Evolutionary conservation across 1,284 basidiomycete species (phyloP).

Genomic region (Sporisorium scitamineum): DNA sequence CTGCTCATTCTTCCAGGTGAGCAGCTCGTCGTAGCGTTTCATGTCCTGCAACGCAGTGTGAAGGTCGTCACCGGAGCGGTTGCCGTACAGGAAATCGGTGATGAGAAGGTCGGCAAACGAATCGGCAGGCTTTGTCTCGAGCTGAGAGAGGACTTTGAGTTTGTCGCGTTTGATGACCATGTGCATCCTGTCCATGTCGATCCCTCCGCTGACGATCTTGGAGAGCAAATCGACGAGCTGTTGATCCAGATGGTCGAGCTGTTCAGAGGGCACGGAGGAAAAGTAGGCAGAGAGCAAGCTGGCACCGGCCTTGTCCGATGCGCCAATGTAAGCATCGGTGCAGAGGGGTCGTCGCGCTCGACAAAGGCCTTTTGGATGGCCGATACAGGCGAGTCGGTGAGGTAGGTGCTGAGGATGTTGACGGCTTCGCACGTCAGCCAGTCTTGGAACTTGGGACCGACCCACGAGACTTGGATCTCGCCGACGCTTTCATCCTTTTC

Average conservation of each 20-base stretch:
- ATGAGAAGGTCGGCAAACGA: constrained; percentile 75
- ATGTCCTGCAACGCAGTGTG: constrained; percentile 82
- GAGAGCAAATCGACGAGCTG: constrained; percentile 80
- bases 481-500: constrained; percentile 96
- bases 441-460: constrained; percentile 81
- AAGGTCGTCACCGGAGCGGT: constrained; percentile 84
- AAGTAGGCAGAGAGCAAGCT: constrained; percentile 83
- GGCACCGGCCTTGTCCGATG: constrained; percentile 77
- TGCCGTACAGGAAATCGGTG: constrained; percentile 87
- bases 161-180: constrained; percentile 89
- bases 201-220: constrained; percentile 79
- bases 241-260: constrained; percentile 79
- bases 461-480: constrained; percentile 83
- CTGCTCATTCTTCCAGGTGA: constrained; percentile 80
- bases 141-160: constrained; percentile 75
- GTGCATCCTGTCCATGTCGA: constrained; percentile 92
- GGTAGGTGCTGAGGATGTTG: constrained; percentile 82
- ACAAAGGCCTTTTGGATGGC: constrained; percentile 93
- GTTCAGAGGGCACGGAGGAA: constrained; percentile 84
- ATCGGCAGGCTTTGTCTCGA: constrained; percentile 70
- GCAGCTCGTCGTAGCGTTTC: constrained; percentile 75
- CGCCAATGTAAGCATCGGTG: constrained; percentile 83
- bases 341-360: constrained; percentile 92
- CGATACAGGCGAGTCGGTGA: constrained; percentile 84
- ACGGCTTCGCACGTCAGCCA: constrained; percentile 85